A percentile compares a stretch with the other conserved stretches of the same genome.
phyloP scores from a whole-genome alignment of 805 yeast species.

The Monosporozyma aquatica region DNA sequence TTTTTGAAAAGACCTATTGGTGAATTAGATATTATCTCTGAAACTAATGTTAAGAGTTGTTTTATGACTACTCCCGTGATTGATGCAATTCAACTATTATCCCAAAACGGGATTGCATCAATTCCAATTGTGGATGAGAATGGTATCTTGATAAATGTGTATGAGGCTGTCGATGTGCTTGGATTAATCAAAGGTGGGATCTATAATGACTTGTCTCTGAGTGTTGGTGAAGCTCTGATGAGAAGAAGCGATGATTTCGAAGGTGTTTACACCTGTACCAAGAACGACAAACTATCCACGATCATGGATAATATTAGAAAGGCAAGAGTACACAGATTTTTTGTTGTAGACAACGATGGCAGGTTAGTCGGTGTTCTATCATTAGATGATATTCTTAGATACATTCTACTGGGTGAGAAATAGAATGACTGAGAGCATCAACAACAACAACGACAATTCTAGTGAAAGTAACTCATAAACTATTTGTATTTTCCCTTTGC shows the following conservation, averaged over 20 bases:
- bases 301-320: conserved; percentile 89
- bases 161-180: conserved; percentile 91
- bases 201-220: conserved; percentile 78
- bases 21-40: conserved; percentile 58
- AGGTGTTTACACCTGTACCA: conserved; percentile 94
- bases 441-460: no score
- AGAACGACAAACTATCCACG: conserved; percentile 75
- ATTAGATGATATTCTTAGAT: conserved; percentile 80
- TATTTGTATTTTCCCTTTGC: background rate
- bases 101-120: conserved; percentile 76
- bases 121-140: conserved; percentile 84
- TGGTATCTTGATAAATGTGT: conserved; percentile 64
- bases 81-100: conserved; percentile 78
- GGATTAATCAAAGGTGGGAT: conserved; percentile 90
- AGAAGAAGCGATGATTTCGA: conserved; percentile 88
- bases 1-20: conserved; percentile 68
- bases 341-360: conserved; percentile 82
- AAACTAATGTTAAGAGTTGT: conserved; percentile 56
- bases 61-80: conserved; percentile 87
- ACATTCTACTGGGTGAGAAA: conserved; percentile 58
- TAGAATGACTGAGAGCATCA: conserved; percentile 2
- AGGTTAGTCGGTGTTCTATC: conserved; percentile 76
- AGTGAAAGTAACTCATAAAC: no score
- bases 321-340: conserved; percentile 82
- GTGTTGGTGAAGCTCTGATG: conserved; percentile 93